Percentiles rank a stretch among this genome's conserved stretches.
Conservation (phyloP, 768 basidiomycete genomes). For the Bullera alba region DNA sequence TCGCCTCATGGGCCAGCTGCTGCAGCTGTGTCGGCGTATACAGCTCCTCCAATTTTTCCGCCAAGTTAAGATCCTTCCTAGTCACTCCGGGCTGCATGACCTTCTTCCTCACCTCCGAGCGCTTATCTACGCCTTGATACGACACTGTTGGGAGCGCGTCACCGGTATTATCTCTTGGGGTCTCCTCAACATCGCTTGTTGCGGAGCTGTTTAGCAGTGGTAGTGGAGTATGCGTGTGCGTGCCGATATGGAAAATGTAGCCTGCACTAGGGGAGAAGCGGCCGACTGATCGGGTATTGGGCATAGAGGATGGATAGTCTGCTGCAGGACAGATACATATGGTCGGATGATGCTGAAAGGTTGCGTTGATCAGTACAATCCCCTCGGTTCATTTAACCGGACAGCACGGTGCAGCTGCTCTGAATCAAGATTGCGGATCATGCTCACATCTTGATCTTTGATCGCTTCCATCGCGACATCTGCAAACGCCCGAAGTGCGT, state of each 20-base stretch:
- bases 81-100: slow-evolving; percentile 33
- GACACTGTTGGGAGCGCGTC: no score
- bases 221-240: slow-evolving; percentile 35
- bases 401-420: no score
- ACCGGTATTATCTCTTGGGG: no score
- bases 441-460: slow-evolving; percentile 29
- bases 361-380: not conserved
- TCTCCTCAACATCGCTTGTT: slow-evolving; percentile 1
- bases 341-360: slow-evolving; percentile 30
- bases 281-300: not conserved
- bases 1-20: no score
- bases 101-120: no score
- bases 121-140: no score
- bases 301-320: slow-evolving; percentile 12
- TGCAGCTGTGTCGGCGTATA: no score
- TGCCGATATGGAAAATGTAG: slow-evolving; percentile 27
- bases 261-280: no score
- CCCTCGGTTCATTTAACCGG: no score
- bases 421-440: not conserved
- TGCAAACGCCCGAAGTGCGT: slow-evolving; percentile 7
- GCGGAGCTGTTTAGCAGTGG: slow-evolving; percentile 7
- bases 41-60: slow-evolving; percentile 17
- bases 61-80: slow-evolving; percentile 27
- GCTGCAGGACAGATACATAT: slow-evolving; percentile 22
- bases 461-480: slow-evolving; percentile 5